A percentile compares a stretch with the other conserved stretches of the same genome.
phyloP scores from a whole-genome alignment of 208 protist species.

The Trypanosoma lewisi region DNA sequence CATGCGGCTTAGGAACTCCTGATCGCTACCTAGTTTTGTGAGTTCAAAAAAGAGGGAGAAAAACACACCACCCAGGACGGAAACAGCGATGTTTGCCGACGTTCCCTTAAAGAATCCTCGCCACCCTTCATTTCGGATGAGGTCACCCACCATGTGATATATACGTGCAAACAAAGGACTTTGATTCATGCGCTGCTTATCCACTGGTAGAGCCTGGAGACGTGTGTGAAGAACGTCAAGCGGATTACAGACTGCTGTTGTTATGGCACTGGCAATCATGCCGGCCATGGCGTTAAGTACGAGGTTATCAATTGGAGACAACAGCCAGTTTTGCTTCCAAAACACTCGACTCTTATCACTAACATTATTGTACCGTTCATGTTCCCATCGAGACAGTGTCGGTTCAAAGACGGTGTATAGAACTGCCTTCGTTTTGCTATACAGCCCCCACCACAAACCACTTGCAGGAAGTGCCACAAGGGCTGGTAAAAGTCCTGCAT shows the following conservation, averaged over 20 bases:
- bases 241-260: conserved; percentile 78
- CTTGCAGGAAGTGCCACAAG: conserved; percentile 70
- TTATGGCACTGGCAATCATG: conserved; percentile 59
- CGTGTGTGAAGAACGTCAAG: conserved; percentile 80
- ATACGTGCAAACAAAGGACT: conserved; percentile 19
- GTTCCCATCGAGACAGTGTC: conserved; percentile 46
- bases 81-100: conserved; percentile 60
- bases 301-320: conserved; percentile 81
- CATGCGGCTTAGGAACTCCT: conserved; percentile 47
- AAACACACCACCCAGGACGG: conserved; percentile 76
- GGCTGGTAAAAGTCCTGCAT: conserved; percentile 65
- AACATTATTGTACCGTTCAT: conserved; percentile 4
- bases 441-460: conserved; percentile 83
- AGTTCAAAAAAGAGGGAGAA: conserved; percentile 85
- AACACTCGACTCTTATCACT: conserved; percentile 2
- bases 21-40: conserved; percentile 82
- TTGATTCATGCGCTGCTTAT: conserved; percentile 8
- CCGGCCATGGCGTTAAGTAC: conserved; percentile 67
- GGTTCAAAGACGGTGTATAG: conserved; percentile 22
- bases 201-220: conserved; percentile 60
- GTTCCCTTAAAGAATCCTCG: conserved; percentile 82
- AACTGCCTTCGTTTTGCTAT: conserved; percentile 50
- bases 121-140: conserved; percentile 58
- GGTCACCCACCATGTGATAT: conserved; percentile 37
- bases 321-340: conserved; percentile 66